phyloP scores from a whole-genome alignment of 2,329 filamentous ascomycete genomes.

The Fusarium globosum region DNA sequence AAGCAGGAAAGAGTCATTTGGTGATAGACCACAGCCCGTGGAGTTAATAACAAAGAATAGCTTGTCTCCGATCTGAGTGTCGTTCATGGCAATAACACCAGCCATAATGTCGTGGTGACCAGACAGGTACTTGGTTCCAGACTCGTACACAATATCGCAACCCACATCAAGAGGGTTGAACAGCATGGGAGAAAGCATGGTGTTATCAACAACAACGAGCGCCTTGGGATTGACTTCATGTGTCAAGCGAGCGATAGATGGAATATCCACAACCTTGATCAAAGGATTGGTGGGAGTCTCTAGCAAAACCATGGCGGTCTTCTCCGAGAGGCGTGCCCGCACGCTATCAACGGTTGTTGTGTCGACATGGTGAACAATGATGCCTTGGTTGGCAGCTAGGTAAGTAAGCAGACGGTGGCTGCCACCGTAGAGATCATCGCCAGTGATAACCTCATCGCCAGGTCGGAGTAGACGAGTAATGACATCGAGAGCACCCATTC shows the following conservation, averaged over 20 bases:
- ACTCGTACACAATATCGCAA: slow-evolving; percentile 97
- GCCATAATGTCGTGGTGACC: slow-evolving; percentile 99
- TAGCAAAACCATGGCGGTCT: slow-evolving; percentile 94
- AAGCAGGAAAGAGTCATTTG: slow-evolving; percentile 95
- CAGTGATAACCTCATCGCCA: slow-evolving; percentile 96
- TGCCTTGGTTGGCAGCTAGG: slow-evolving; percentile 87
- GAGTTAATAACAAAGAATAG: slow-evolving; percentile 98
- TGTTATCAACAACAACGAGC: slow-evolving; percentile 95
- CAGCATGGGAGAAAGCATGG: slow-evolving; percentile 96
- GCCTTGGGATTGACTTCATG: slow-evolving; percentile 83
- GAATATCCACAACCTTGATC: slow-evolving; percentile 97
- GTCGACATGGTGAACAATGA: slow-evolving; percentile 95
- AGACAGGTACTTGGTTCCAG: slow-evolving; percentile 96
- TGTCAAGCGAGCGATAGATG: slow-evolving; percentile 77
- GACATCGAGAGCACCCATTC: slow-evolving; percentile 97
- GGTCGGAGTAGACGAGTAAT: slow-evolving; percentile 91
- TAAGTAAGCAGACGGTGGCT: slow-evolving; percentile 95
- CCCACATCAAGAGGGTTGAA: slow-evolving; percentile 94
- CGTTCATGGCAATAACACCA: slow-evolving; percentile 92
- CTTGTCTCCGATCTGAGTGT: slow-evolving; percentile 82
- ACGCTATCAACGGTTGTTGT: slow-evolving; percentile 84
- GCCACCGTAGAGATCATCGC: slow-evolving; percentile 96
- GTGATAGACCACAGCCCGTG: slow-evolving; percentile 91
- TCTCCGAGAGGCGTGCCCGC: slow-evolving; percentile 73
- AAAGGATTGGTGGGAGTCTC: slow-evolving; percentile 98